These are phyloP conservation scores for Colletotrichum scovillei DNA, from an alignment of 2,329 filamentous ascomycete genomes.

Conservation along the genomic window DNA sequence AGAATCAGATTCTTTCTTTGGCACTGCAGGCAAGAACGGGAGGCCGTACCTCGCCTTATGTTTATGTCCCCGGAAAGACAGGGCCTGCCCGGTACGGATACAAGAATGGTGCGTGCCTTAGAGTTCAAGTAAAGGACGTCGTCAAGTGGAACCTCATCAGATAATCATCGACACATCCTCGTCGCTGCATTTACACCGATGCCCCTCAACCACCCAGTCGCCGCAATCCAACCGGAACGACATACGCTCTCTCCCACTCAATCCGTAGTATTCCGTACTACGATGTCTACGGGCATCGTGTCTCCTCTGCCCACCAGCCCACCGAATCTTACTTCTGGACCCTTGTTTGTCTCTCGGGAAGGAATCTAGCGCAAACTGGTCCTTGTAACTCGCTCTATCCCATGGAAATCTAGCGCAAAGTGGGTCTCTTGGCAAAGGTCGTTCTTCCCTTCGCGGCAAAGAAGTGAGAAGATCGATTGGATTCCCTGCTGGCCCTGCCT, in stretches of 20 bases:
- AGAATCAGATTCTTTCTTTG: not conserved
- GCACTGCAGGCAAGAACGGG: too few relatives aligned
- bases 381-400: not conserved
- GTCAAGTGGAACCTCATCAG: slow-evolving; percentile 2
- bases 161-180: not conserved
- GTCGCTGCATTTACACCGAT: not conserved
- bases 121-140: slow-evolving; percentile 2
- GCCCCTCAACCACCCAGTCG: too few relatives aligned
- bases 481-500: slow-evolving; percentile 6
- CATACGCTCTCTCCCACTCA: not conserved
- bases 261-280: too few relatives aligned
- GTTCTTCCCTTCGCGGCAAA: not conserved
- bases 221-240: not conserved
- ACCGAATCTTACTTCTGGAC: slow-evolving; percentile 7
- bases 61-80: not conserved
- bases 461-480: not conserved
- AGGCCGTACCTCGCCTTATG: too few relatives aligned
- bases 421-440: not conserved
- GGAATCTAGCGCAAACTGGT: slow-evolving; percentile 7
- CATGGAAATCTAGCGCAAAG: slow-evolving; percentile 28
- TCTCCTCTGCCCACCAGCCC: too few relatives aligned
- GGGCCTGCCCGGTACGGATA: not conserved
- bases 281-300: too few relatives aligned
- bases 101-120: not conserved
- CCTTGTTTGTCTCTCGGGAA: slow-evolving; percentile 25